These are phyloP conservation scores for Pseudozyma thailandica DNA, from an alignment of 1,284 basidiomycete species.

Conservation along the genomic window DNA sequence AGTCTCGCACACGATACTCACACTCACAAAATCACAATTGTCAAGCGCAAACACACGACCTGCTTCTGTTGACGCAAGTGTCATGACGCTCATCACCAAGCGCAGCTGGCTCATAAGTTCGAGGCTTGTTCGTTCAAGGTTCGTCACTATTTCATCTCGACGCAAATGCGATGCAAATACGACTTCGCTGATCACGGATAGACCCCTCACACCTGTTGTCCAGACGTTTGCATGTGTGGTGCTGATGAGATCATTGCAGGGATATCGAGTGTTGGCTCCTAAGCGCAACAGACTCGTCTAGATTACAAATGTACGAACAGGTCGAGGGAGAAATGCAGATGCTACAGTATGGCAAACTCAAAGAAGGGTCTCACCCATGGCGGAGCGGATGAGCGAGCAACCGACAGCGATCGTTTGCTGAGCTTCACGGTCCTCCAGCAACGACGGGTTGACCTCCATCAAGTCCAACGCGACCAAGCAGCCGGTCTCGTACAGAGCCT, in stretches of 20 bases:
- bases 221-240: too few species aligned
- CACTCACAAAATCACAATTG: too few species aligned
- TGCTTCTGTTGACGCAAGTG: not conserved
- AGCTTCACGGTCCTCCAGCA: constrained; percentile 76
- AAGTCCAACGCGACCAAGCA: constrained; percentile 80
- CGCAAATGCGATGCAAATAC: too few species aligned
- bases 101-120: not conserved
- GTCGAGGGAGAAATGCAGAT: constrained; percentile 8
- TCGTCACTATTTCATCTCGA: too few species aligned
- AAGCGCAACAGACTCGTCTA: constrained; percentile 13
- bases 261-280: constrained; percentile 9
- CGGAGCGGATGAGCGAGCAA: constrained; percentile 88
- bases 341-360: not conserved
- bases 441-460: constrained; percentile 94
- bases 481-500: constrained; percentile 92
- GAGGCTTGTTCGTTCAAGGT: not conserved
- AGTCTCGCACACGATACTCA: too few species aligned
- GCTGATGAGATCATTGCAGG: not conserved
- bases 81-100: not conserved
- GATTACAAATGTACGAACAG: constrained; percentile 27
- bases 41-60: too few species aligned
- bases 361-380: constrained; percentile 75
- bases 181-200: too few species aligned
- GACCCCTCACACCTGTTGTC: too few species aligned
- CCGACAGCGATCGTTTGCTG: constrained; percentile 91